Conservation (phyloP, 768 basidiomycete genomes). For the Symmetrospora coprosmae region DNA sequence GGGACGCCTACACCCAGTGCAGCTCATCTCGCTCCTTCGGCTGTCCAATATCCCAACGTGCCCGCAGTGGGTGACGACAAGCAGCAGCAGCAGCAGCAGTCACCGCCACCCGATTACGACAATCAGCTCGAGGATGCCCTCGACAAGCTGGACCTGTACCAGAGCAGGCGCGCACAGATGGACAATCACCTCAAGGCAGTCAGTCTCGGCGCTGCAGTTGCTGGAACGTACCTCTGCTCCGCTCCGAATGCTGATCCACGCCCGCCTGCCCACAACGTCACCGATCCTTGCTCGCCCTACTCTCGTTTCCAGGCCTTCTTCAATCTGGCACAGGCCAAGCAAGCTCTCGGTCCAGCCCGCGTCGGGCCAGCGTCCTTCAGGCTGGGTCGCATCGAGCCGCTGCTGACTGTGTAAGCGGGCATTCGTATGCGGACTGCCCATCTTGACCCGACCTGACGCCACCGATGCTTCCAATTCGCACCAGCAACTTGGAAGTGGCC, state of each 20-base stretch:
- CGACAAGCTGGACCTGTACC: constrained; percentile 7
- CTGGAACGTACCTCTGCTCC: too few relatives aligned
- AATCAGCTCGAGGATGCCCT: constrained; percentile 8
- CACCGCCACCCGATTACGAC: constrained; percentile 15
- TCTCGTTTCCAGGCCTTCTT: constrained; percentile 21
- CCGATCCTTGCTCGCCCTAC: too few relatives aligned
- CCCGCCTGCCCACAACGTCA: neutral
- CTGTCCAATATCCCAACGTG: too few relatives aligned
- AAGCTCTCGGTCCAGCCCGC: constrained; percentile 12
- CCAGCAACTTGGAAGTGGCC: constrained; percentile 1
- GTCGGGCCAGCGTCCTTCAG: constrained; percentile 14
- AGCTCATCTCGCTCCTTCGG: too few relatives aligned
- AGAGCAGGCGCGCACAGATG: neutral
- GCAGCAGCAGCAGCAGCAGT: too few relatives aligned
- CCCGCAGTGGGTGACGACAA: too few relatives aligned
- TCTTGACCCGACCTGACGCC: constrained; percentile 1
- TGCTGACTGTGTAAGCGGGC: neutral
- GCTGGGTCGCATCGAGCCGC: neutral
- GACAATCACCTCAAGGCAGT: constrained; percentile 11
- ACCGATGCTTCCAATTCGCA: constrained; percentile 2
- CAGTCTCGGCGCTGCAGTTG: too few relatives aligned
- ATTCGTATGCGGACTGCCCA: too few relatives aligned
- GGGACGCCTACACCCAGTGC: too few relatives aligned
- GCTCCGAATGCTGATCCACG: neutral
- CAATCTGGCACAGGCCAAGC: constrained; percentile 14